Conservation (phyloP, 2,329 filamentous ascomycete genomes). For the Paracamarosporium sp. region DNA sequence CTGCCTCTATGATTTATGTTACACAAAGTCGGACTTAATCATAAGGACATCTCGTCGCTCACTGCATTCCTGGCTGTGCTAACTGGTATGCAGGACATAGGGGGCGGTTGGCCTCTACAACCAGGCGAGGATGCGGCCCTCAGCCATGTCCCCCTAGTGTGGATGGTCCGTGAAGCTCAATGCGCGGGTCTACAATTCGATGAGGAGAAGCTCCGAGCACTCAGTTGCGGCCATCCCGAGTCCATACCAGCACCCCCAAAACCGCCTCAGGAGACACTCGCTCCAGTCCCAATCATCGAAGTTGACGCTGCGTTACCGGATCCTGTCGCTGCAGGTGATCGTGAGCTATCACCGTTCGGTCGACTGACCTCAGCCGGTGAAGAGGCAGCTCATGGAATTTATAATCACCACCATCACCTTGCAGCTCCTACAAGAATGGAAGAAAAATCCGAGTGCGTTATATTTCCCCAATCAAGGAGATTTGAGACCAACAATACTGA, state of each 20-base stretch:
- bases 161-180: conserved; percentile 72
- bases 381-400: not conserved
- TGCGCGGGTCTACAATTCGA: conserved; percentile 76
- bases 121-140: conserved; percentile 64
- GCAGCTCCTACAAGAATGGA: not conserved
- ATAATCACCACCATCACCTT: conserved; percentile 23
- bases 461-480: not conserved
- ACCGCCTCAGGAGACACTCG: conserved; percentile 9
- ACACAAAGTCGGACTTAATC: too few relatives aligned
- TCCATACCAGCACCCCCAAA: conserved; percentile 7
- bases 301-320: conserved; percentile 29
- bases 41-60: too few relatives aligned
- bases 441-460: not conserved
- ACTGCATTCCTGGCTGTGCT: conserved; percentile 11
- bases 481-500: too few relatives aligned
- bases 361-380: not conserved
- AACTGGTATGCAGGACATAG: conserved; percentile 63
- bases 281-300: conserved; percentile 37
- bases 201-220: conserved; percentile 67
- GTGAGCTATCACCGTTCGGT: not conserved
- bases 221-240: conserved; percentile 66
- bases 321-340: not conserved
- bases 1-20: too few relatives aligned
- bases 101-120: conserved; percentile 72
- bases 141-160: conserved; percentile 72